Base-by-base conservation (phyloP, 2,329 filamentous ascomycete genomes). In the Zymoseptoria crescenta region DNA sequence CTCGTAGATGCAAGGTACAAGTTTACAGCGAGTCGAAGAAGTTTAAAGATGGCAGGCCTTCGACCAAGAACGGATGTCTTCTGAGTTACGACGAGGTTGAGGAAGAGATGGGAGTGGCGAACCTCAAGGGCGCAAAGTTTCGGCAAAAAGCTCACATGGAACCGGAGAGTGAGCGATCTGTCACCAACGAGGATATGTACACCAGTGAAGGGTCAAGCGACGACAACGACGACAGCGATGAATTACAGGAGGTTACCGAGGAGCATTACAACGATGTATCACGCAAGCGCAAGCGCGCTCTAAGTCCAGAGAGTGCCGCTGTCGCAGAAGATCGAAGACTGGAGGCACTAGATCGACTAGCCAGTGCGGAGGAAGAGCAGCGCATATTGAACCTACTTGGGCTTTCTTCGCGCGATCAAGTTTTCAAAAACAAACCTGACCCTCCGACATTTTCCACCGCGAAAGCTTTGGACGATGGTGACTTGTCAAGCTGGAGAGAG, bases 1-100 rank as follows among this genome's bases (percentile, higher is more conserved):
- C 83, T 1, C 76, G 81, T 59, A 77, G 83, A 60, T 82, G 79
- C 64, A 74, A 75, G 8, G 65, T 87, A 4, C 68, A 76, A 13
- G 80, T 87, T 2, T 75, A 77, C 52, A 65, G 63, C 28, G 67
- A 69, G 24, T 63, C 68, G 10, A 66, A 62, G 35, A 68, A 67
- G 45, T 71, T 65, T 45, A 55, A 56, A n/a, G 67, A 70, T 56
- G 69, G 69, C 0, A 63, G 68, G 21, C 58, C 60, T 19, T 59
- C 60, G 0, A 67, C 65, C 0, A 69, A 70, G 55, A 61, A 30
- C 45, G 69, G 68, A 8, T 60, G 64, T 4, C 61, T 58, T 13
- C 60, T 74, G 13, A 68, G 58, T 4, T 74, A 79, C 63, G 69
- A 76, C 62, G 72, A 78, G 64, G 66, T 80, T 49, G 78, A 78